Conservation (phyloP, 108 stramenopile species). For the Parmales sp. region DNA sequence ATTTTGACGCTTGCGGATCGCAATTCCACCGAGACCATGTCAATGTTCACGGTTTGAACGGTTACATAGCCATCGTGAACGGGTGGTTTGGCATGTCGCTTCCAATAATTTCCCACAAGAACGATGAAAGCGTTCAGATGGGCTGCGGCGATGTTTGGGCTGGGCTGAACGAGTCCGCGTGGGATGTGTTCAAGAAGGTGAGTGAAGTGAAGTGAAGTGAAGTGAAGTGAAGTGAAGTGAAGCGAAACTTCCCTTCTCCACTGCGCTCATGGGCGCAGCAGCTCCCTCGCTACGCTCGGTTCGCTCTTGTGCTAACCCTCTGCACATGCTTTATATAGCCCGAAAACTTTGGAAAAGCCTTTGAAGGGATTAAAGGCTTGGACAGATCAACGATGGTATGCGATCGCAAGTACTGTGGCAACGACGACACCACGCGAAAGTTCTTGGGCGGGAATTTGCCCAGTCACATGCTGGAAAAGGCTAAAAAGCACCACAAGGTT, state of each 20-base stretch:
- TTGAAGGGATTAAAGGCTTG: neutral
- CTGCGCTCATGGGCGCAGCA: too few relatives aligned
- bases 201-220: too few relatives aligned
- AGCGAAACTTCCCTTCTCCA: too few relatives aligned
- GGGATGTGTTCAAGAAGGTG: conserved; percentile 1
- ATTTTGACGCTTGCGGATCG: neutral
- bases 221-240: too few relatives aligned
- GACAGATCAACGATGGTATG: neutral
- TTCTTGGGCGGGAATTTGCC: neutral
- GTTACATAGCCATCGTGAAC: conserved; percentile 1
- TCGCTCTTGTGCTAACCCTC: too few relatives aligned
- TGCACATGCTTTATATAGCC: too few relatives aligned
- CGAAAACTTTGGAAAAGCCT: conserved; percentile 9
- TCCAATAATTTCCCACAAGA: neutral
- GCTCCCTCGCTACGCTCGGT: too few relatives aligned
- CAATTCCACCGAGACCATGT: conserved; percentile 13
- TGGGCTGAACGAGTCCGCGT: neutral
- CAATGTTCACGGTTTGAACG: conserved; percentile 12
- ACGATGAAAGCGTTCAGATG: conserved; percentile 1
- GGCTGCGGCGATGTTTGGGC: conserved; percentile 8
- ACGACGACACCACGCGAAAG: neutral
- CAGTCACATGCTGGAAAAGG: neutral
- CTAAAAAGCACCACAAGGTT: neutral
- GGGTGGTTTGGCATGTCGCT: conserved; percentile 5
- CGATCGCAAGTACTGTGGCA: neutral